Percentiles rank a stretch among this genome's conserved stretches.
phyloP scores from a whole-genome alignment of 352 stramenopile species.

The Phytophthora boehmeriae region DNA sequence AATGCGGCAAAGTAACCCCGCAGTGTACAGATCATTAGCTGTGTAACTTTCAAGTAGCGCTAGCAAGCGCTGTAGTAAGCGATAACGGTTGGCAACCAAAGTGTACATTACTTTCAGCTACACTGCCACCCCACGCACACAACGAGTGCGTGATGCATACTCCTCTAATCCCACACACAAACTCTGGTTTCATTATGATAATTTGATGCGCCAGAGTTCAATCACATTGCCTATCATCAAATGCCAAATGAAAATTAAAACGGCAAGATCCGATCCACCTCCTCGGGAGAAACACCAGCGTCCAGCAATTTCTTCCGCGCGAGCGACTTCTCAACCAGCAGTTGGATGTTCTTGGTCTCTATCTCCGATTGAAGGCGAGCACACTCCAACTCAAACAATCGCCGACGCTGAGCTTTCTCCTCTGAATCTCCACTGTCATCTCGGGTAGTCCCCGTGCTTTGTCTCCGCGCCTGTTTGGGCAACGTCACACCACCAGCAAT shows the following conservation, averaged over 20 bases:
- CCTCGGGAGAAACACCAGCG: constrained; percentile 41
- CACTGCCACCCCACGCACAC: too few species aligned
- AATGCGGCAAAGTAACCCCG: not conserved
- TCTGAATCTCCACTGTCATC: constrained; percentile 16
- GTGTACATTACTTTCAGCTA: too few species aligned
- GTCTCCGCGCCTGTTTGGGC: constrained; percentile 1
- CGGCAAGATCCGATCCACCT: constrained; percentile 56
- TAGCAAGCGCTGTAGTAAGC: not conserved
- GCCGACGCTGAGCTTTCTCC: constrained; percentile 44
- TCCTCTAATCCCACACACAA: too few species aligned
- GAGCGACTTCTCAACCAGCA: constrained; percentile 56
- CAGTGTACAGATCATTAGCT: not conserved
- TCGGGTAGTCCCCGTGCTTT: constrained; percentile 11
- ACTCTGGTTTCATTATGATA: too few species aligned
- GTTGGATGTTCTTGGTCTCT: constrained; percentile 50
- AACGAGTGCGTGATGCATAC: too few species aligned
- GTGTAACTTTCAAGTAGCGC: too few species aligned
- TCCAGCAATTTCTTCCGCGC: constrained; percentile 57
- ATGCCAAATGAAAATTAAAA: constrained; percentile 33
- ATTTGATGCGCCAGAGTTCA: too few species aligned
- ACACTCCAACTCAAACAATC: constrained; percentile 57
- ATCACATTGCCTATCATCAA: not conserved
- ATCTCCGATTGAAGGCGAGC: constrained; percentile 55
- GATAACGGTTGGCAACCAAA: too few species aligned
- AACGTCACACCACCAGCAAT: constrained; percentile 4